A percentile compares a stretch with the other conserved stretches of the same genome.
Evolutionary conservation across 2,329 filamentous ascomycete genomes (phyloP).

Genomic region (Ramichloridium luteum): DNA sequence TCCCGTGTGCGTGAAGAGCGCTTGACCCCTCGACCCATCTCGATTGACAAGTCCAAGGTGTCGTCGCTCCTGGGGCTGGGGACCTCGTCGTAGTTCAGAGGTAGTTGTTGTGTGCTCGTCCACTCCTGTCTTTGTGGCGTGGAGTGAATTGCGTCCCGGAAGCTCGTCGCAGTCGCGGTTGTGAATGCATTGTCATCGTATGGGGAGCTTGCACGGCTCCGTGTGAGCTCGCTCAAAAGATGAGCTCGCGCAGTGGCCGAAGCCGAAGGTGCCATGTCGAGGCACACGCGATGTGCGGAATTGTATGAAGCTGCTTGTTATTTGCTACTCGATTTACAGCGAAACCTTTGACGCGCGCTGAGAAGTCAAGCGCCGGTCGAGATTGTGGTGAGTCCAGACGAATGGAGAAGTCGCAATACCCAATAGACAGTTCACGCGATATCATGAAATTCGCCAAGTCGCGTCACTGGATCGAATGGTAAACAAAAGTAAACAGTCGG

Average conservation of each 20-base stretch:
- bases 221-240: background rate
- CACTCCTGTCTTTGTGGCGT: slow-evolving; percentile 10
- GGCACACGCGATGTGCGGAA: too few species aligned
- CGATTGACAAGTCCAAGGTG: slow-evolving; percentile 39
- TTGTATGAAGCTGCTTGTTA: too few species aligned
- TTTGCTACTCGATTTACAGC: too few species aligned
- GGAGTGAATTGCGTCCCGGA: slow-evolving; percentile 12
- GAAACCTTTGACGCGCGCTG: too few species aligned
- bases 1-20: slow-evolving; percentile 27
- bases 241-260: background rate
- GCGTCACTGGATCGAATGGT: too few species aligned
- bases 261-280: background rate
- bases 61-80: slow-evolving; percentile 20
- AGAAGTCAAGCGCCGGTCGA: too few species aligned
- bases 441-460: too few species aligned
- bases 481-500: too few species aligned
- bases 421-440: too few species aligned
- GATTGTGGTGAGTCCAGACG: too few species aligned
- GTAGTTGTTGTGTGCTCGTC: slow-evolving; percentile 5
- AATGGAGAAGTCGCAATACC: too few species aligned
- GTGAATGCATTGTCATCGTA: slow-evolving; percentile 9
- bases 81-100: slow-evolving; percentile 15
- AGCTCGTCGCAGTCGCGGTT: slow-evolving; percentile 14
- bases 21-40: slow-evolving; percentile 42
- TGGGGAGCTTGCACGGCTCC: slow-evolving; percentile 8